Base-by-base conservation (phyloP, 148 eudicot genomes). In the Tetragonia tetragonoides region DNA sequence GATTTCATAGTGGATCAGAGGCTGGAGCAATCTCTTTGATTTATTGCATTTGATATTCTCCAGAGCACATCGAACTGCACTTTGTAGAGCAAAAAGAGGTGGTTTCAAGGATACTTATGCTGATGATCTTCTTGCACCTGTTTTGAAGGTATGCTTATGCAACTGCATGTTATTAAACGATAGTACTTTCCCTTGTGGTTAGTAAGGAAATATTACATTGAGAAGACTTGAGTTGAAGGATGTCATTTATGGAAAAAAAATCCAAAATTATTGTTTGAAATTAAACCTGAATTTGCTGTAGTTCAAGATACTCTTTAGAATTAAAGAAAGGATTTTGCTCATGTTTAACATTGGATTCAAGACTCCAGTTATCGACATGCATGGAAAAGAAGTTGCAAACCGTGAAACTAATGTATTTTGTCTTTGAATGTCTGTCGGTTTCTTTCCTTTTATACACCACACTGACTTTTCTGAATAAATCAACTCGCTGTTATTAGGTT, bases 81-180 rank as follows among this genome's bases (percentile, higher is more conserved):
- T 91, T 77, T 95, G 99, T 87, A 93, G 90, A 84, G 81, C 99
- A 21, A 95, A 91, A 82, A 86, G 92, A 76, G 97, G 99, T 76
- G 90, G 90, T 47, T 87, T 95, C 83, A 95, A 93, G 86, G 97
- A 95, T 83, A 90, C 99, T 17, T 91, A 79, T 87, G 88, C 99
- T 76, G 99, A 95, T 90, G 97, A 95, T 79, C 80, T 95, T 75
- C 97, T 95, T 44, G 96, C 99, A 46, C 88, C 97, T 47, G 97
- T 90, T 75, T 81, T 95, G 73, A 93, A 76, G 97, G 99, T 91
- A 78, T 77, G 56, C 65, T 12, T 9, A 63, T 23, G 44, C 37
- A 44, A 20, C 39, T 23, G 28, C 57, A 37, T 18, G 21, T 49
- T 63, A 34, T 59, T 76, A 73, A 18, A 40, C 51, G 60, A n/a